Base-by-base conservation (phyloP, 1,139 yeast genomes). In the Blastobotrys aristatus region DNA sequence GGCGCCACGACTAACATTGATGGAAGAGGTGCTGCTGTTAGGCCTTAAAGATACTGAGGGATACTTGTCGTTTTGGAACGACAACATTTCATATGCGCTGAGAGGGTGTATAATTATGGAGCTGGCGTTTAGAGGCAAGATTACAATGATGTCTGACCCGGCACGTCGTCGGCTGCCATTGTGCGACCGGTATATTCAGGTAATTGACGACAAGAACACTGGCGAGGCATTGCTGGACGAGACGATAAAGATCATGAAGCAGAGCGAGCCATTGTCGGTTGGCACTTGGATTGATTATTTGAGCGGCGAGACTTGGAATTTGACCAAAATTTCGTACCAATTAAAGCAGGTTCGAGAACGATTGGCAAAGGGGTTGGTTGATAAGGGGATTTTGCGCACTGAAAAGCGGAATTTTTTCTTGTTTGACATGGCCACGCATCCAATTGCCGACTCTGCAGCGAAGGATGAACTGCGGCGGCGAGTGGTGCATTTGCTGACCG, bases 391-490 rank as follows among this genome's bases (percentile, higher is more conserved):
- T 44, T 75, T 94, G 61, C 81, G 96, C 68, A 94, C 98, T 2
- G 98, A 92, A 66, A 80, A 96, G 64, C 89, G 90, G 64, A 94
- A 88, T 70, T 92, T 92, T 66, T 81, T 94, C 62, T 72, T 92
- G 49, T 92, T 92, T 59, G 98, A 92, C 68, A 92, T 92, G 97
- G 96, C 98, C 21, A 94, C 98, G 6, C 98, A 94, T 66, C 99
- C 99, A 3, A 80, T 92, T 13, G 85, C 94, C 34, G 98, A 92
- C 68, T 71, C 83, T 48, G 76, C 85, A 41, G 87, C 95, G 60
- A 94, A 89, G 66, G 85, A 84, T 56, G 82, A 88, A 50, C 73
- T 80, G 44, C 80, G 83, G 53, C 76, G 80, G 55, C 77, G 97
- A 60, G 79, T 88, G 31, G 72, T 90, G 54, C 75, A 77, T 45